phyloP scores from a whole-genome alignment of 495 filamentous ascomycete genomes.

The Hypoxylon cercidicola region DNA sequence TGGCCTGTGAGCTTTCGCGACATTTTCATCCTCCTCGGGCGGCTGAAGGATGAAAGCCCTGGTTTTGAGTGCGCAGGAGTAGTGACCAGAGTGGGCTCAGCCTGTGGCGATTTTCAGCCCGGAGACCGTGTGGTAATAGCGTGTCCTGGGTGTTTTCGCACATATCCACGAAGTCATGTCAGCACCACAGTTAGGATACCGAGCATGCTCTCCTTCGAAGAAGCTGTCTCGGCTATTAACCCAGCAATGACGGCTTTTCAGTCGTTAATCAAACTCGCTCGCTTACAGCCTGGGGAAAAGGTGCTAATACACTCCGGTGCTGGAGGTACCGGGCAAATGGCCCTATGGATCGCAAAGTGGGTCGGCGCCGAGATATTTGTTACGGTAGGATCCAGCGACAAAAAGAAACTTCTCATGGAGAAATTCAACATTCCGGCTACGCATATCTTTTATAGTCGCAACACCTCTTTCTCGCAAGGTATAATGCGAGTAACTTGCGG shows the following conservation, averaged over 20 bases:
- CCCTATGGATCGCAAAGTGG: conserved; percentile 57
- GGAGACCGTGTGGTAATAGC: no score
- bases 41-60: conserved; percentile 1
- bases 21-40: conserved; percentile 29
- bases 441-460: conserved; percentile 61
- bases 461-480: conserved; percentile 50
- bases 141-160: conserved; percentile 26
- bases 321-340: conserved; percentile 58
- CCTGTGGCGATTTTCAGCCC: no score
- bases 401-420: conserved; percentile 52
- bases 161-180: conserved; percentile 34
- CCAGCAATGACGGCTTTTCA: conserved; percentile 57
- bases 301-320: conserved; percentile 61
- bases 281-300: conserved; percentile 49
- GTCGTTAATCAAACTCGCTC: conserved; percentile 39
- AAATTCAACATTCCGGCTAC: conserved; percentile 54
- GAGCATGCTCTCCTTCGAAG: conserved; percentile 46
- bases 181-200: conserved; percentile 35
- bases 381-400: conserved; percentile 53
- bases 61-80: conserved; percentile 45
- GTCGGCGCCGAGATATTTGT: conserved; percentile 61
- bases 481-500: conserved; percentile 55
- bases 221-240: not conserved
- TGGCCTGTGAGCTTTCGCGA: conserved; percentile 23
- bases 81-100: conserved; percentile 28